Evolutionary conservation across 495 filamentous ascomycete genomes (phyloP).

Genomic region (Immersiella caudata): DNA sequence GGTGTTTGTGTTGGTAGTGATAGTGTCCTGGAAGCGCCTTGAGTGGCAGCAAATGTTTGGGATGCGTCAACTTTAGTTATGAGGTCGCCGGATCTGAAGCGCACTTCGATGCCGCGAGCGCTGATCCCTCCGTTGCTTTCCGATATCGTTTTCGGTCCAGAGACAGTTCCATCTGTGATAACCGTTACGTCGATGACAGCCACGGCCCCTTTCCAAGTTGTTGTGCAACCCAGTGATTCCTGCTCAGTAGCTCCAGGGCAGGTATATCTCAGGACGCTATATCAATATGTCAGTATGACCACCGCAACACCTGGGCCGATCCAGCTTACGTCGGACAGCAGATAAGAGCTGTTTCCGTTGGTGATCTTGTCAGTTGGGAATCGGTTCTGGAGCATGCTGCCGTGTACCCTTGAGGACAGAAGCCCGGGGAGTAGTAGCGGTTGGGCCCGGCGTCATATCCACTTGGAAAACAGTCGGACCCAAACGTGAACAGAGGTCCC

Average conservation of each 20-base stretch:
- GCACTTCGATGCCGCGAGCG: conserved; percentile 35
- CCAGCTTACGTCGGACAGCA: conserved; percentile 38
- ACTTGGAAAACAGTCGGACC: conserved; percentile 33
- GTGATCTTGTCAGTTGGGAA: conserved; percentile 4
- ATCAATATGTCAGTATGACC: background rate
- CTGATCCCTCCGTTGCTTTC: conserved; percentile 28
- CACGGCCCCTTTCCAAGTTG: conserved; percentile 21
- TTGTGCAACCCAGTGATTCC: conserved; percentile 30
- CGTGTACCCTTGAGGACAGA: conserved; percentile 38
- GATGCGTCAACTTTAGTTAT: conserved; percentile 6
- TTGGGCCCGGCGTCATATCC: conserved; percentile 34
- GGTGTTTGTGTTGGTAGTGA: conserved; percentile 13
- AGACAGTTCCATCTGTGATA: conserved; percentile 21
- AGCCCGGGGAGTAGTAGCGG: conserved; percentile 39
- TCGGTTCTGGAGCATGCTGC: conserved; percentile 32
- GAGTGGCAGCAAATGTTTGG: background rate
- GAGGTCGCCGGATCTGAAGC: conserved; percentile 19
- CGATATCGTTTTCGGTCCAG: conserved; percentile 17
- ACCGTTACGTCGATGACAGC: conserved; percentile 26
- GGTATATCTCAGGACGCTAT: conserved; percentile 28
- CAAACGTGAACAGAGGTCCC: conserved; percentile 32
- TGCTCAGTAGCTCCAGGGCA: conserved; percentile 23
- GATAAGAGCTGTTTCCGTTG: conserved; percentile 32
- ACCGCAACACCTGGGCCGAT: background rate
- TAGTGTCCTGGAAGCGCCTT: conserved; percentile 10